Base-by-base conservation (phyloP, 1,284 basidiomycete genomes). In the Phellopilus nigrolimitatus region DNA sequence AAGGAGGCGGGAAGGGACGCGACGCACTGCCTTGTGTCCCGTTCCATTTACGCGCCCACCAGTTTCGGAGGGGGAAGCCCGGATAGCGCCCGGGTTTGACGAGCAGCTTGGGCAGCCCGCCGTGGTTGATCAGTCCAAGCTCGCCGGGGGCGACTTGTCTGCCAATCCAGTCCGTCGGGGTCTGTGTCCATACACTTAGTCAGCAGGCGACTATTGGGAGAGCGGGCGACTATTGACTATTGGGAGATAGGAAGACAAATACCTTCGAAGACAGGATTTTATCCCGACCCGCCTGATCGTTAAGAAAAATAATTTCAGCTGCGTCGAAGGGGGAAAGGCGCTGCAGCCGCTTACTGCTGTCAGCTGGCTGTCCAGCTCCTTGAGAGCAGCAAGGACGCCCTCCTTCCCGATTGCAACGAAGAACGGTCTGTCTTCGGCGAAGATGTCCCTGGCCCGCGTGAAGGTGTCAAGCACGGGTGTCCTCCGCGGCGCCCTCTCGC, bases 31-130 rank as follows among this genome's bases (percentile, higher is more conserved):
- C 85, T 61, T 75, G 76, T 3, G 78, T 82, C 21, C 85, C 87
- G 53, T 64, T 60, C 77, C 79, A 90, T 10, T 69, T 65, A 10
- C 87, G 72, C 4, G 86, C 87, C 84, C 86, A 90, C 87, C 88
- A 89, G 57, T 89, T 89, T 8, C 84, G 73, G 43, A 88, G 70
- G n/a, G 86, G 86, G 63, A 82, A 82, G 0, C 76, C 71, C 8
- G 88, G 86, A 60, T 90, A 90, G 10, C 84, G 80, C 25, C 88
- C 88, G 2, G 87, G 80, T 47, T 71, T 73, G 2, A 76, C 81
- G 38, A 90, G 63, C 34, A 90, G 61, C 65, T 87, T 88, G 13
- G 87, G 88, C 38, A 79, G 71, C 46, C 86, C 88, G 69, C 87
- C 87, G 62, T 89, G 85, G 62, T 82, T 87, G 56, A 88, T 80